Percentiles rank a stretch among this genome's conserved stretches.
Conservation (phyloP, 1,284 basidiomycete genomes). For the Volvariella surrecta region DNA sequence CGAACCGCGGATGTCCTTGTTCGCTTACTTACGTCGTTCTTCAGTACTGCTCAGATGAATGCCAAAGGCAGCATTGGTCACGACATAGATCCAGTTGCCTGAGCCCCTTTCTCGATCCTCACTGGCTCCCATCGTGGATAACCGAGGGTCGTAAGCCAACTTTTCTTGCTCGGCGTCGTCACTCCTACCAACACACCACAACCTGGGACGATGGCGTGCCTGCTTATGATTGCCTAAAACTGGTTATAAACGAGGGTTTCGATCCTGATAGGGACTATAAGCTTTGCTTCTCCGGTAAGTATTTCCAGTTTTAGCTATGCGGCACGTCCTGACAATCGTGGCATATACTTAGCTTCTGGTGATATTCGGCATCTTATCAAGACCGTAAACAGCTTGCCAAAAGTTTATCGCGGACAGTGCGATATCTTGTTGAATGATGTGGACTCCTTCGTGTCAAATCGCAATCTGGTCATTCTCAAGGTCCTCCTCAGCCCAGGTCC, state of each 20-base stretch:
- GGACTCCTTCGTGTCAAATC: conserved; percentile 14
- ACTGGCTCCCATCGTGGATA: conserved; percentile 24
- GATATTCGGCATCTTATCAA: conserved; percentile 19
- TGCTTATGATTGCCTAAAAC: conserved; percentile 16
- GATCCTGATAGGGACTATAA: conserved; percentile 19
- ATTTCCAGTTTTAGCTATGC: neutral
- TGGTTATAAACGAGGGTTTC: conserved; percentile 10
- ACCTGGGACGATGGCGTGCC: conserved; percentile 13
- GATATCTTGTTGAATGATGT: conserved; percentile 17
- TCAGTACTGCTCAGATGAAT: conserved; percentile 26
- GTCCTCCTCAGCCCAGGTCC: conserved; percentile 15
- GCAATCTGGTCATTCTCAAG: conserved; percentile 16
- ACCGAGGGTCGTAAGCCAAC: conserved; percentile 15
- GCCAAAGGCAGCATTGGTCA: conserved; percentile 23
- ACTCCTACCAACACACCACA: conserved; percentile 7
- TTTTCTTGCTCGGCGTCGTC: conserved; percentile 9
- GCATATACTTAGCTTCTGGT: conserved; percentile 3
- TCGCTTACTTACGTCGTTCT: neutral
- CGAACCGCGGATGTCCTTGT: neutral
- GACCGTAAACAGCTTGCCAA: conserved; percentile 18
- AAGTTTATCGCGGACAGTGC: conserved; percentile 15
- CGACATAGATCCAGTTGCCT: conserved; percentile 23
- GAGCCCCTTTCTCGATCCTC: conserved; percentile 14
- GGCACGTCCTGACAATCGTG: neutral
- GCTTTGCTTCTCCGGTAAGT: conserved; percentile 26